Evolutionary conservation across 2,329 filamentous ascomycete genomes (phyloP).

Genomic region (Chrysoporthe puriensis): DNA sequence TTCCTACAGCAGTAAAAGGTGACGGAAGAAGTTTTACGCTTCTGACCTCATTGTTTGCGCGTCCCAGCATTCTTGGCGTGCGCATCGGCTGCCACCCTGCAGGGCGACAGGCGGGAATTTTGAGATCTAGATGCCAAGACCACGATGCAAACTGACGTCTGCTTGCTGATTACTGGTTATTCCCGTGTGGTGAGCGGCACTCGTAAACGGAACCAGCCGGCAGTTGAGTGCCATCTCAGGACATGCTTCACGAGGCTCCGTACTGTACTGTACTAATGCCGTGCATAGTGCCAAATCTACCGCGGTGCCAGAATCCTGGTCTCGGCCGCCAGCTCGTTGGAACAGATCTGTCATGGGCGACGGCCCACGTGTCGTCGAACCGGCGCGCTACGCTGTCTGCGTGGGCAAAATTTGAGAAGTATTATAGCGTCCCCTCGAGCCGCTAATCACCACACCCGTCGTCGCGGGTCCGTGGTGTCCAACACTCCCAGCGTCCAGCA

Average conservation of each 20-base stretch:
- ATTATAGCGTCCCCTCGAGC: background rate
- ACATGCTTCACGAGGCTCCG: background rate
- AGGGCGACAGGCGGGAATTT: background rate
- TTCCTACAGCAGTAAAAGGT: background rate
- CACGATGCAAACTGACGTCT: conserved; percentile 15
- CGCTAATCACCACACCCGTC: background rate
- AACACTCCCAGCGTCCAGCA: background rate
- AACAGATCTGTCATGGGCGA: background rate
- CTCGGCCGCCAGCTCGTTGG: conserved; percentile 19
- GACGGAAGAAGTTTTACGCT: background rate
- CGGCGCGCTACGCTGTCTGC: background rate
- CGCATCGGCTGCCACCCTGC: background rate
- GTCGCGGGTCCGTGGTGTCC: background rate
- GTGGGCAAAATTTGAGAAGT: background rate
- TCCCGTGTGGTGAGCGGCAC: background rate
- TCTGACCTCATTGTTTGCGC: background rate
- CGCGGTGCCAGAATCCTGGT: conserved; percentile 3
- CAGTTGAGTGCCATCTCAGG: background rate
- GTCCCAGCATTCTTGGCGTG: background rate
- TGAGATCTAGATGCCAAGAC: conserved; percentile 15
- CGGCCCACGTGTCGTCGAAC: background rate
- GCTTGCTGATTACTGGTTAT: conserved; percentile 6
- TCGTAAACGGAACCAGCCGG: conserved; percentile 9
- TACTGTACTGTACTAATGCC: background rate
- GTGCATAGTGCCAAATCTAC: background rate